Conservation (phyloP, 2,329 filamentous ascomycete genomes). For the Ophiostoma fasciatum region DNA sequence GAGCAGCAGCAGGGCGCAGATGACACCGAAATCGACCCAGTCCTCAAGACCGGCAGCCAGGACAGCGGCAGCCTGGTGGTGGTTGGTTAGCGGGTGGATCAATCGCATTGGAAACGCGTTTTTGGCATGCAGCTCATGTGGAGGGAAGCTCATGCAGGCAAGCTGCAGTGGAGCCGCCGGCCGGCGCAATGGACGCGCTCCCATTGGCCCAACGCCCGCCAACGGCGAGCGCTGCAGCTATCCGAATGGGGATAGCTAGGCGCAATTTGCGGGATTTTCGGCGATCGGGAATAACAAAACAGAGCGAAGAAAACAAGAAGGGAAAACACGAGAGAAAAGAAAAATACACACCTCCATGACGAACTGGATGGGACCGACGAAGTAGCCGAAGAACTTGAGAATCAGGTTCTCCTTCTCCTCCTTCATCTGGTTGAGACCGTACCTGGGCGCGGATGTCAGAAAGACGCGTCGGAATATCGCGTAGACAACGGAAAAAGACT, state of each 20-base stretch:
- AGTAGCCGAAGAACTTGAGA: conserved; percentile 71
- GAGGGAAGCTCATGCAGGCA: too few relatives aligned
- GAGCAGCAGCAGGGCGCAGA: conserved; percentile 65
- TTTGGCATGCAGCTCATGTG: too few relatives aligned
- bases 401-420: conserved; percentile 78
- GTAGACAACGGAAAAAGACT: conserved; percentile 2
- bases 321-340: background rate
- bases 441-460: conserved; percentile 5
- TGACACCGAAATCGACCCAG: conserved; percentile 91
- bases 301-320: background rate
- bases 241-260: background rate
- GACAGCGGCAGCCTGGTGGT: conserved; percentile 54
- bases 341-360: conserved; percentile 63
- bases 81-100: background rate
- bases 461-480: too few relatives aligned
- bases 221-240: too few relatives aligned
- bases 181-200: too few relatives aligned
- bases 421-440: conserved; percentile 74
- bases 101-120: too few relatives aligned
- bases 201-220: too few relatives aligned
- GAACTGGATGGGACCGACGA: conserved; percentile 81
- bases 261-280: conserved; percentile 8
- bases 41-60: conserved; percentile 72
- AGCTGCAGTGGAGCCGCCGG: too few relatives aligned
- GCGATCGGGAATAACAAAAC: background rate